Conservation (phyloP, 1,284 basidiomycete species). For the Calocybe gambosa region DNA sequence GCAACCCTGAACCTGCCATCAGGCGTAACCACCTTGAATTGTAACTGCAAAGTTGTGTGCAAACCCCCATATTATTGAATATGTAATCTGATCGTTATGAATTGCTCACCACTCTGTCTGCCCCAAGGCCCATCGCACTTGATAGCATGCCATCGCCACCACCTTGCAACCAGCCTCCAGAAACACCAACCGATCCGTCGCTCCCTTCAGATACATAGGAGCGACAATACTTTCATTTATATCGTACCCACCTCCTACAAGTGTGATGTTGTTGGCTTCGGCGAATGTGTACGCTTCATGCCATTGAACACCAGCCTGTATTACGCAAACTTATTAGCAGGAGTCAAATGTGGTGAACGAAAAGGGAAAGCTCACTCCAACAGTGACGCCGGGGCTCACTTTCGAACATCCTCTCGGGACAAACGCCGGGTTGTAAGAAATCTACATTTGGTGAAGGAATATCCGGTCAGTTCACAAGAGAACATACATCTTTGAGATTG, state of each 20-base stretch:
- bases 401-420: slow-evolving; percentile 29
- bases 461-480: background rate
- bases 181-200: slow-evolving; percentile 19
- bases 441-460: too few species aligned
- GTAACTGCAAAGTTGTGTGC: slow-evolving; percentile 26
- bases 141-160: slow-evolving; percentile 39
- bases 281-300: slow-evolving; percentile 34
- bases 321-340: background rate
- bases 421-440: slow-evolving; percentile 27
- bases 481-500: slow-evolving; percentile 30
- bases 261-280: slow-evolving; percentile 30
- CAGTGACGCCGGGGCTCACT: slow-evolving; percentile 26
- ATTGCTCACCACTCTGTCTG: slow-evolving; percentile 29
- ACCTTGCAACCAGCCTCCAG: slow-evolving; percentile 26
- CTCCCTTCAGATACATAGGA: slow-evolving; percentile 11
- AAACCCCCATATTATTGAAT: background rate
- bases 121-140: slow-evolving; percentile 22
- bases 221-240: too few species aligned
- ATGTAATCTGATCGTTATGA: background rate
- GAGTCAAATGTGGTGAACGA: background rate
- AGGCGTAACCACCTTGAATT: slow-evolving; percentile 33
- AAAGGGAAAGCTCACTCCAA: slow-evolving; percentile 25
- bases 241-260: slow-evolving; percentile 27
- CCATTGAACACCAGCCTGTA: slow-evolving; percentile 37
- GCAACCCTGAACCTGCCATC: slow-evolving; percentile 26